A percentile compares a stretch with the other conserved stretches of the same genome.
phyloP scores from a whole-genome alignment of 306 rosid genomes.

The Dalbergia cultrata region DNA sequence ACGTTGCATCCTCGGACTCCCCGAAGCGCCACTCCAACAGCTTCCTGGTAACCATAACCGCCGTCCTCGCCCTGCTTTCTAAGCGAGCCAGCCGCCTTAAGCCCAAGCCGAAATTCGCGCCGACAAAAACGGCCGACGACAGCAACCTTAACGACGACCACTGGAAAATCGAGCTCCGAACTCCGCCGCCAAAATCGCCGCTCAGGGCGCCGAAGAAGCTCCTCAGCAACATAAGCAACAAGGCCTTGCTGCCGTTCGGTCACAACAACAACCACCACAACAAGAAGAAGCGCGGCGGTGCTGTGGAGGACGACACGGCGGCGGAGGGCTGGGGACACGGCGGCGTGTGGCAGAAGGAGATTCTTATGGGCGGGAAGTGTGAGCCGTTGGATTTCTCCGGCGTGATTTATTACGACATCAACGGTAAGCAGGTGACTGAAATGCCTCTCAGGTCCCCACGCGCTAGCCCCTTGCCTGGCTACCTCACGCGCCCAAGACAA shows the following conservation, averaged over 20 bases:
- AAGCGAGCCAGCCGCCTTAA: constrained; percentile 56
- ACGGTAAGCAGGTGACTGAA: constrained; percentile 66
- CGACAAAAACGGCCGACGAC: constrained; percentile 5
- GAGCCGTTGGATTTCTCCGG: constrained; percentile 90
- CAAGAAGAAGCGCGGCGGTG: constrained; percentile 41
- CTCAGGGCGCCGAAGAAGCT: constrained; percentile 66
- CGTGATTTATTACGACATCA: constrained; percentile 68
- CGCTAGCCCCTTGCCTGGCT: constrained; percentile 87
- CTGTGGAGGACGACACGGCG: background rate
- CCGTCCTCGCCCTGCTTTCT: constrained; percentile 52
- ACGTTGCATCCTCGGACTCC: constrained; percentile 37
- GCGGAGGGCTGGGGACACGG: constrained; percentile 73
- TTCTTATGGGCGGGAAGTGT: constrained; percentile 90
- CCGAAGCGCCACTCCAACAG: constrained; percentile 42
- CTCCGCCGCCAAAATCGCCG: constrained; percentile 52
- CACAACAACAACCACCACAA: background rate
- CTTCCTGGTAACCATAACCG: constrained; percentile 53
- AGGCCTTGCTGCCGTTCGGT: constrained; percentile 54
- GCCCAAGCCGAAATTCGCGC: constrained; percentile 40
- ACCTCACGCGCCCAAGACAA: constrained; percentile 54
- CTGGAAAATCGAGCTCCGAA: constrained; percentile 29
- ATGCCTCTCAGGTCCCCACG: constrained; percentile 78
- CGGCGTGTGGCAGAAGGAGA: constrained; percentile 93
- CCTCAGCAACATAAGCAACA: constrained; percentile 71
- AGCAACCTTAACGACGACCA: constrained; percentile 27